A percentile compares a stretch with the other conserved stretches of the same genome.
phyloP scores from a whole-genome alignment of 2,329 filamentous ascomycete genomes.

The Epichloe gansuensis region DNA sequence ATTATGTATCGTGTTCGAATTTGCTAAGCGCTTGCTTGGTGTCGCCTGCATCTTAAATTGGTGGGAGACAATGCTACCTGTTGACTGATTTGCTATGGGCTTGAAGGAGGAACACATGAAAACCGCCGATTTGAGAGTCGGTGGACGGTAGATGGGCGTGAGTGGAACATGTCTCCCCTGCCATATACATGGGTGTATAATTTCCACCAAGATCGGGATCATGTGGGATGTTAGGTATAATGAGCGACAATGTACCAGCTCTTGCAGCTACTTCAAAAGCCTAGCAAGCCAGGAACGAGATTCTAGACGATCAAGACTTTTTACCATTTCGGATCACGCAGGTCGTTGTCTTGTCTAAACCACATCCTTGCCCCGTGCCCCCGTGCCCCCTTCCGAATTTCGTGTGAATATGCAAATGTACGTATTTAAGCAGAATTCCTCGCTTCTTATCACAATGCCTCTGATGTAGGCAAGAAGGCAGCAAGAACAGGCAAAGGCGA shows the following conservation, averaged over 20 bases:
- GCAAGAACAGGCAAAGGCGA: no score
- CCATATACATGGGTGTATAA: constrained; percentile 1
- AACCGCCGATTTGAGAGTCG: background rate
- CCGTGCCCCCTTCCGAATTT: no score
- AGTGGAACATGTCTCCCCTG: background rate
- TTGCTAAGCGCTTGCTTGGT: background rate
- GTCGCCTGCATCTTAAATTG: background rate
- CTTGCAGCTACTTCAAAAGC: background rate
- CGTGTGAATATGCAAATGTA: background rate
- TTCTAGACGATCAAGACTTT: background rate
- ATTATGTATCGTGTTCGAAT: background rate
- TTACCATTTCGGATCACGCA: background rate
- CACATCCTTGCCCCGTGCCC: no score
- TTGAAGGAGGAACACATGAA: background rate
- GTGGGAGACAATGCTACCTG: background rate
- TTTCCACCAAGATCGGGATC: background rate
- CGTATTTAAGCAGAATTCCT: background rate
- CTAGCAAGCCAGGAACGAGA: background rate
- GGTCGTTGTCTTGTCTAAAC: background rate
- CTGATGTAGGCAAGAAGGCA: no score
- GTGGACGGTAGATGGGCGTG: background rate
- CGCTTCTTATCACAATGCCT: background rate
- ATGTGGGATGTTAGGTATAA: background rate
- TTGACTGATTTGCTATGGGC: background rate
- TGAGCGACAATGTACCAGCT: background rate